A percentile compares a stretch with the other conserved stretches of the same genome.
Conservation (phyloP, 2,329 filamentous ascomycete genomes). For the Hymenotorrendiella dingleyae region DNA sequence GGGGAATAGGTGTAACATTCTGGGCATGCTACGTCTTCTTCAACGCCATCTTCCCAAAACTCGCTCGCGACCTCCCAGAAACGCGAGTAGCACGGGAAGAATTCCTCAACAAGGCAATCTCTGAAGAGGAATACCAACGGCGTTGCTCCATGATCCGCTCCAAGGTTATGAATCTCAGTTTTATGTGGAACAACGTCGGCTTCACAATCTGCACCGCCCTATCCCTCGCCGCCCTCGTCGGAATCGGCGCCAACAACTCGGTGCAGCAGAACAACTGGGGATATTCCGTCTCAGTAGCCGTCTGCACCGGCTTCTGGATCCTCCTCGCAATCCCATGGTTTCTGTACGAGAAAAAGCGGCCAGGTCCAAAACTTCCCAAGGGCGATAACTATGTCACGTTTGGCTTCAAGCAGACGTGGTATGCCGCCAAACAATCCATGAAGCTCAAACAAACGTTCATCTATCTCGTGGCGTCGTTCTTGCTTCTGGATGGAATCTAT, state of each 20-base stretch:
- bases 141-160: constrained; percentile 26
- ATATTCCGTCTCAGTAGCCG: constrained; percentile 27
- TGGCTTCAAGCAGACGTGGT: constrained; percentile 28
- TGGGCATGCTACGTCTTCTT: constrained; percentile 31
- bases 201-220: constrained; percentile 26
- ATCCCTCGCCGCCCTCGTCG: constrained; percentile 24
- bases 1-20: constrained; percentile 26
- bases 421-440: constrained; percentile 24
- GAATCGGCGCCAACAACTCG: constrained; percentile 23
- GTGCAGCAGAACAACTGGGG: constrained; percentile 26
- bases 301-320: constrained; percentile 29
- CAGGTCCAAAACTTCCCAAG: constrained; percentile 24
- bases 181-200: constrained; percentile 28
- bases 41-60: constrained; percentile 30
- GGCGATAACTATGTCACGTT: constrained; percentile 27
- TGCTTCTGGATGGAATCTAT: constrained; percentile 27
- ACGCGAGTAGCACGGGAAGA: constrained; percentile 20
- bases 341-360: constrained; percentile 29
- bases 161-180: constrained; percentile 30
- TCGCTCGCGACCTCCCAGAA: constrained; percentile 28
- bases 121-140: constrained; percentile 23
- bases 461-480: constrained; percentile 28
- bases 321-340: constrained; percentile 30
- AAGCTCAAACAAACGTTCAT: constrained; percentile 27
- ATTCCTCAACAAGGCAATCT: constrained; percentile 19